Percentiles rank a stretch among this genome's conserved stretches.
These are phyloP conservation scores for Paramyrothecium sp. DNA, from an alignment of 2,329 filamentous ascomycete genomes.

Conservation along the genomic window DNA sequence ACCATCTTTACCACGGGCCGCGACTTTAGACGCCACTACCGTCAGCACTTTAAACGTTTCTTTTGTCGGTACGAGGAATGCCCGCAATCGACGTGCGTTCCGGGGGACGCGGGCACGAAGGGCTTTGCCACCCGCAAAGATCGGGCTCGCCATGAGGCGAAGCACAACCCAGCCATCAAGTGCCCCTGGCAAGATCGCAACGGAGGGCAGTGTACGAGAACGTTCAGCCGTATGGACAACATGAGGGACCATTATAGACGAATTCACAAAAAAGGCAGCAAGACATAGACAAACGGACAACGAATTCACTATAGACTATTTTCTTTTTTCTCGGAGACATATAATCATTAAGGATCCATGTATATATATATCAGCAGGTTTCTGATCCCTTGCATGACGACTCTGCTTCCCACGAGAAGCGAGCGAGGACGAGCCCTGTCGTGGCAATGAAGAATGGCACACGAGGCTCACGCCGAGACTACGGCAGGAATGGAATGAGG, in stretches of 20 bases:
- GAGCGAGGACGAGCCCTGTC: too few relatives aligned
- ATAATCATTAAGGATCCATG: not conserved
- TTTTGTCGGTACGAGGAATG: constrained; percentile 5
- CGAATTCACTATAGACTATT: not conserved
- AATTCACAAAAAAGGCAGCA: constrained; percentile 1
- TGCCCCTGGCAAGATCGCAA: constrained; percentile 1
- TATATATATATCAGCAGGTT: too few relatives aligned
- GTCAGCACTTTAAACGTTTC: constrained; percentile 4
- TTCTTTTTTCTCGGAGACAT: not conserved
- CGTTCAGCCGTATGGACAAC: constrained; percentile 5
- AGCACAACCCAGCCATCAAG: constrained; percentile 4
- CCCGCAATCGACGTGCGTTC: constrained; percentile 1
- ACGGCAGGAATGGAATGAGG: too few relatives aligned
- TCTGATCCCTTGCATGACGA: too few relatives aligned
- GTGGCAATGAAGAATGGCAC: too few relatives aligned
- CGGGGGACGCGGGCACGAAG: constrained; percentile 2
- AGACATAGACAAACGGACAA: not conserved
- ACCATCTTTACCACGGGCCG: constrained; percentile 1
- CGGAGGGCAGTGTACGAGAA: constrained; percentile 2
- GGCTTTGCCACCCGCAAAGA: constrained; percentile 4
- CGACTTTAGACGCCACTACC: constrained; percentile 4
- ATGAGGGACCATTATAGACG: constrained; percentile 3
- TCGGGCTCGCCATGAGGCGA: constrained; percentile 3
- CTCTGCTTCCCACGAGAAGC: too few relatives aligned
- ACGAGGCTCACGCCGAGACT: too few relatives aligned